A percentile compares a stretch with the other conserved stretches of the same genome.
phyloP scores from a whole-genome alignment of 2,329 filamentous ascomycete species.

The Calycina marina region DNA sequence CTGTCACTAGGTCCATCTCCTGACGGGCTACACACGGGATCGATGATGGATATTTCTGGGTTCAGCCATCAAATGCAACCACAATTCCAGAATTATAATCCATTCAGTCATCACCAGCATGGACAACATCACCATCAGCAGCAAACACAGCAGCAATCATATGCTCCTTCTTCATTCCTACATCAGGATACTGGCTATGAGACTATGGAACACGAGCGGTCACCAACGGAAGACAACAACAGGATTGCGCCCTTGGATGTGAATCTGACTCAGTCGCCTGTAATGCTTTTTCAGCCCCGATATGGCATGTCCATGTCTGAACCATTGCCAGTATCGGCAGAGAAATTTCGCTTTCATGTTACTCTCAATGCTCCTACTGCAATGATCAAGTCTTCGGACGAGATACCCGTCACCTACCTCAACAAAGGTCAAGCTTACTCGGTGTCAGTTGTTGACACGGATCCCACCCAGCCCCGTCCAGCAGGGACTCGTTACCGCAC shows the following conservation, averaged over 20 bases:
- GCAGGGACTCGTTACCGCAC: conserved; percentile 67
- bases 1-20: conserved; percentile 63
- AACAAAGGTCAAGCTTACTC: conserved; percentile 97
- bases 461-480: conserved; percentile 40
- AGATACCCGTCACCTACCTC: conserved; percentile 93
- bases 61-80: conserved; percentile 42
- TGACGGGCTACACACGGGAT: conserved; percentile 43
- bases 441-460: conserved; percentile 68
- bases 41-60: conserved; percentile 48
- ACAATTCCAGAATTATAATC: conserved; percentile 53
- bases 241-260: conserved; percentile 42
- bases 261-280: conserved; percentile 44
- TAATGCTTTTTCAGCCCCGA: conserved; percentile 41
- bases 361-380: conserved; percentile 89
- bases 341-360: conserved; percentile 78
- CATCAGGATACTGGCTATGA: conserved; percentile 73
- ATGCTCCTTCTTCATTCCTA: conserved; percentile 66
- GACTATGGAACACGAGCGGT: conserved; percentile 60
- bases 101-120: conserved; percentile 39
- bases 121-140: conserved; percentile 24
- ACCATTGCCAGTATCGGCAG: conserved; percentile 37
- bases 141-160: conserved; percentile 34
- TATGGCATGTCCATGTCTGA: conserved; percentile 32
- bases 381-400: conserved; percentile 80
- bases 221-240: conserved; percentile 46